Evolutionary conservation across 768 basidiomycete species (phyloP), one percentile per base, ranked within the genome.

Genomic region (Podaxis carcinomalis): DNA sequence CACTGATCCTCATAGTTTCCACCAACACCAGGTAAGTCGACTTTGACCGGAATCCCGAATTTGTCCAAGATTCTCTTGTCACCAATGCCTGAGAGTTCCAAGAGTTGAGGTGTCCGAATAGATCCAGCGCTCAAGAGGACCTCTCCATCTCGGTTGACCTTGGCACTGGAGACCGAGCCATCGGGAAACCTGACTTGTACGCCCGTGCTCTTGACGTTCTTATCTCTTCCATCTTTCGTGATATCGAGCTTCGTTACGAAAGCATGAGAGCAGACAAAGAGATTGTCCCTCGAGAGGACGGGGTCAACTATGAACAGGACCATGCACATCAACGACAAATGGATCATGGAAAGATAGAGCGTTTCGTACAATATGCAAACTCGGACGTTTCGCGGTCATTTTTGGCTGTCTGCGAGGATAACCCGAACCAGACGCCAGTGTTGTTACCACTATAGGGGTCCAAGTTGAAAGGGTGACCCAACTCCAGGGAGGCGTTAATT

Each of bases 21-120:
- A 1, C 86, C 86, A 51, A 88, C 85, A 52, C 84, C 86, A 10
- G 84, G 83, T 2, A 86, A 76, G 49, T 80, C 78, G 32, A 78
- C 65, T 23, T 75, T 71, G 10, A 83, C 76, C 9, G 71, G 58
- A 37, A 88, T 77, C 10, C 75, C 77, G 13, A 75, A 80, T 6
- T 72, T 72, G 23, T 75, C 64, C 36, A 88, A 72, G 2, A 85
- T 77, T 58, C 83, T 80, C 56, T 68, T 67, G 1, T 84, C 82
- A 0, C 87, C 87, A 46, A 88, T 77, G 57, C 87, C 87, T 52
- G 82, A 84, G 6, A 79, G 74, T 73, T 83, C 72, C n/a, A 88
- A 73, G n/a, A 87, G 73, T 6, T 83, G 80, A 3, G 86, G 81
- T 54, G 75, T 80, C 25, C 83, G 82, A 51, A 81, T 72, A 6